Evolutionary conservation across 345 rosid genomes (phyloP).

Genomic region (Chamaenerion angustifolium): DNA sequence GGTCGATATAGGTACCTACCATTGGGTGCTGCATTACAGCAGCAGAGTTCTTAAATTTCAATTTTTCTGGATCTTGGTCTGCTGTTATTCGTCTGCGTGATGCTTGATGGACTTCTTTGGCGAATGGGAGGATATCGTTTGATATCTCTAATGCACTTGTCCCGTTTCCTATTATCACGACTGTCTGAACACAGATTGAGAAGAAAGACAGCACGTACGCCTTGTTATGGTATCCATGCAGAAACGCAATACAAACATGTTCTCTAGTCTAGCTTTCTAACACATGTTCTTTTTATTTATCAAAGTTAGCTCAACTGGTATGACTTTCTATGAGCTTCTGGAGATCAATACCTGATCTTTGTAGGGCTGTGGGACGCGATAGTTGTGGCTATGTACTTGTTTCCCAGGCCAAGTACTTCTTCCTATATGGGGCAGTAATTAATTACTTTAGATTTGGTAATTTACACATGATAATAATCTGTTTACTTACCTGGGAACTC

Average conservation of each 20-base stretch:
- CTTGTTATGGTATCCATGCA: no score
- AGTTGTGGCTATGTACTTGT: conserved; percentile 79
- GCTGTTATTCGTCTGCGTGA: conserved; percentile 20
- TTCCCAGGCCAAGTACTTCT: conserved; percentile 74
- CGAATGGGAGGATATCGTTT: conserved; percentile 43
- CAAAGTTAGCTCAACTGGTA: no score
- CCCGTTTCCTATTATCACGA: conserved; percentile 53
- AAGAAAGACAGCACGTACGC: no score
- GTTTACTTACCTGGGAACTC: conserved; percentile 37
- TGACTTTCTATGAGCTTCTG: no score
- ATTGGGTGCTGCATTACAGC: conserved; percentile 66
- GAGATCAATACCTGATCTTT: conserved; percentile 34
- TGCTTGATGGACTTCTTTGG: conserved; percentile 74
- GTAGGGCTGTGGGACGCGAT: conserved; percentile 50
- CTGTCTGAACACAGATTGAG: conserved; percentile 41
- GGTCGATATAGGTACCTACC: conserved; percentile 23
- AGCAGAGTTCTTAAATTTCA: conserved; percentile 24
- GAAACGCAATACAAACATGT: conserved; percentile 12
- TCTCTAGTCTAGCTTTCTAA: no score
- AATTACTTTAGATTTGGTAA: not conserved
- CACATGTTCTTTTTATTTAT: no score
- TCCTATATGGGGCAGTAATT: conserved; percentile 21
- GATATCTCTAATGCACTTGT: conserved; percentile 62
- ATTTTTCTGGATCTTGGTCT: conserved; percentile 22
- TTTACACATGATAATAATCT: no score